Base-by-base conservation (phyloP, 1,284 basidiomycete genomes). In the Pseudozyma sp. region DNA sequence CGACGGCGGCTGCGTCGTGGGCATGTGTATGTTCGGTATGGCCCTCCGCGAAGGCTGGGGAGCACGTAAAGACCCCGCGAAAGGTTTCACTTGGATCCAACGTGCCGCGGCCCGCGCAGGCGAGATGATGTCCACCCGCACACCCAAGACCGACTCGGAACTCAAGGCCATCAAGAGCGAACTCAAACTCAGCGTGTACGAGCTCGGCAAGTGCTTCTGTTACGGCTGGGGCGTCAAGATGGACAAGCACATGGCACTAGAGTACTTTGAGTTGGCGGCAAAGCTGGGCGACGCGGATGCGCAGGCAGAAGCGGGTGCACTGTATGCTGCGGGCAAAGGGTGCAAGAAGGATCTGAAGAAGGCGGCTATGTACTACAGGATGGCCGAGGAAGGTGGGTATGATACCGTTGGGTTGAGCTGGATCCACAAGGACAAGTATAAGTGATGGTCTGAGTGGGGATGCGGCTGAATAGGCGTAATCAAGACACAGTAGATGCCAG, bases 21-120 rank as follows among this genome's bases (percentile, higher is more conserved):
- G 94, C 13, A 94, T 94, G 93, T 86, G 94, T 68, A 94, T 95
- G 92, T 94, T 91, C 88, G 94, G 94, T 1, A 86, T 95, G 51
- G 87, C 92, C n/a, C 85, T 94, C 73, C 87, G 94, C 52, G 92
- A 94, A 84, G 94, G 93, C 0, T 96, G 94, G 94, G 94, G 92
- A 4, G 90, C 90, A 68, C 85, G 87, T 77, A 91, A 91, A 87
- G 85, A 68, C 76, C 84, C 74, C 80, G 88, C 87, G 79, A 86
- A 87, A 46, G 94, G 90, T 2, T 95, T 95, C 84, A 89, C 89
- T 77, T 95, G 93, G 92, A 86, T 96, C 75, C 88, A 90, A 63
- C 88, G 88, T 50, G 94, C 94, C 1, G 93, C 93, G 7, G 92
- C 94, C 81, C 86, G 87, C 43, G 92, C 93, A 11, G 90, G 94